Evolutionary conservation across 148 eudicot genomes (phyloP), one percentile per base, ranked within the genome.

Genomic region (Chenopodium suecicum): DNA sequence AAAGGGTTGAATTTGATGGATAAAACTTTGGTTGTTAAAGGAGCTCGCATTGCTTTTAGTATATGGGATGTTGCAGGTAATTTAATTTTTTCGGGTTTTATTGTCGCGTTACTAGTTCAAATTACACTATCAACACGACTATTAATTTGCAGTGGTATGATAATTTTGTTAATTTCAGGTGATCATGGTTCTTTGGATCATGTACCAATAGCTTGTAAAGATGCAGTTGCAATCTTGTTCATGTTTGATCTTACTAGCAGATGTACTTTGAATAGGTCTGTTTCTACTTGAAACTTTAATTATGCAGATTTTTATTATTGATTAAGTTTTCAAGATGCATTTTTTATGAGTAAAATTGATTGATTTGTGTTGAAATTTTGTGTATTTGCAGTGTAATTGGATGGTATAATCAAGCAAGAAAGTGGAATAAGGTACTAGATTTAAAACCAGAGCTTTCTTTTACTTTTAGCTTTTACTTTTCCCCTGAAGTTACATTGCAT

Each of bases 1-100:
- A 88, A 87, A 34, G 99, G 99, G 4, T 79, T 96, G 77, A 94
- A 92, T 85, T 84, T 94, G 79, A 94, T 94, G 91, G 94, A 89
- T 69, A 96, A 94, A 83, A 88, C 91, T 7, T 20, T 94, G 70
- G 17, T 78, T 79, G 89, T 96, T 31, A 69, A 78, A 74, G 98
- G 98, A 0, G 97, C 98, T 70, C 91, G 92, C 48, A 94, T 96
- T 88, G 91, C 95, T 81, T 92, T 91, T 73, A 88, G 88, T 52
- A 90, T 96, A 48, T 96, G 99, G 99, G 98, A 95, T 84, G 98
- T 95, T 0, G 97, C 90, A 88, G 98, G 98, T 95, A 81, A 8
- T 23, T 60, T 14, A 5, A 58, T 66, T 67, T 76, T 56, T 56
- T 19, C 22, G 62, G 20, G 17, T 16, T 56, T 56, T 4, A 1